A percentile compares a stretch with the other conserved stretches of the same genome.
Evolutionary conservation across 2,329 filamentous ascomycete species (phyloP).

Genomic region (Trichoderma breve): DNA sequence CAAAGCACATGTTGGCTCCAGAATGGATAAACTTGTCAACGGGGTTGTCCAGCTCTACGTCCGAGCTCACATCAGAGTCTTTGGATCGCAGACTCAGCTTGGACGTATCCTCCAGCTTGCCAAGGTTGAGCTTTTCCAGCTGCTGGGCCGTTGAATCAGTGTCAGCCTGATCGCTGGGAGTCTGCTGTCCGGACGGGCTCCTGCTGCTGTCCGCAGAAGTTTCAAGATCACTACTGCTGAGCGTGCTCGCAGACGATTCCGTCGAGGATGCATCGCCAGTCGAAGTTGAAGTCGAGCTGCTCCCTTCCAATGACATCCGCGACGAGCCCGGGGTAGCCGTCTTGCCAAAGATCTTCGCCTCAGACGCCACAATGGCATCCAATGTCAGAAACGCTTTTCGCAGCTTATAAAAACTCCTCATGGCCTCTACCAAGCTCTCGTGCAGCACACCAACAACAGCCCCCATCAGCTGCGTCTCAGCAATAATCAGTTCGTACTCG

Average conservation of each 20-base stretch:
- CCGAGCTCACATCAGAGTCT: constrained; percentile 54
- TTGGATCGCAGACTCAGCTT: constrained; percentile 29
- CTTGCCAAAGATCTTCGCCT: constrained; percentile 50
- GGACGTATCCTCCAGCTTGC: constrained; percentile 17
- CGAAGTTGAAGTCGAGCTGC: neutral
- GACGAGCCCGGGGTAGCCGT: neutral
- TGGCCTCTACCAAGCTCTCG: constrained; percentile 85
- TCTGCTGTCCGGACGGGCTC: constrained; percentile 42
- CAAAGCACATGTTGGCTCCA: constrained; percentile 85
- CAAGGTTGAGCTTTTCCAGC: constrained; percentile 23
- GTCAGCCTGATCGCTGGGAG: constrained; percentile 35
- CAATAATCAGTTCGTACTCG: constrained; percentile 81
- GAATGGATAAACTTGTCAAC: constrained; percentile 88
- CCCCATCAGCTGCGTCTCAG: constrained; percentile 83
- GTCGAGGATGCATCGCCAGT: constrained; percentile 30
- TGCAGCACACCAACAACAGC: constrained; percentile 87
- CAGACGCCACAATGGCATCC: constrained; percentile 73
- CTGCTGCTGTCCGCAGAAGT: constrained; percentile 57
- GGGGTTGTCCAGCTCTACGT: constrained; percentile 64
- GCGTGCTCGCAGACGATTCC: constrained; percentile 23
- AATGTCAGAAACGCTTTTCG: constrained; percentile 84
- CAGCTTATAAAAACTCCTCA: constrained; percentile 90
- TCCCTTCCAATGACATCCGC: neutral
- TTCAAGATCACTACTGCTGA: constrained; percentile 24
- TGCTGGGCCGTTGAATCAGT: constrained; percentile 23